Conservation (phyloP, 441 rosid genomes). For the Theobroma grandiflorum region DNA sequence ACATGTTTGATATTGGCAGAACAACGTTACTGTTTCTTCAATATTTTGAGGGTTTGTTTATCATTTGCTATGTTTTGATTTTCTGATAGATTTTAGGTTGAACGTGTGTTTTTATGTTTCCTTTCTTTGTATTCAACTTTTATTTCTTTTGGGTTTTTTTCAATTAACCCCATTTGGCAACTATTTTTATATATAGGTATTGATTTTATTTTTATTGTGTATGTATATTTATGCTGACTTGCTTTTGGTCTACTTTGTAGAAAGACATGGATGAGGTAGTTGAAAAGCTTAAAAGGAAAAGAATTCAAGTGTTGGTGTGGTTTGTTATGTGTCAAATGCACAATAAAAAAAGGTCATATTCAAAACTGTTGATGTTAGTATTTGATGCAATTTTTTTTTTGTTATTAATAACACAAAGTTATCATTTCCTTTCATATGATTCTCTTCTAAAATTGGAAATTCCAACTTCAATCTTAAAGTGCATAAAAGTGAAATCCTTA, state of each 20-base stretch:
- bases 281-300: slow-evolving; percentile 64
- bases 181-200: not conserved
- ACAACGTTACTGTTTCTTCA: no score
- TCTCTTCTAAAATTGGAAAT: not conserved
- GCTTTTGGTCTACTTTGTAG: slow-evolving; percentile 41
- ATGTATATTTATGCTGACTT: no score
- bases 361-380: slow-evolving; percentile 43
- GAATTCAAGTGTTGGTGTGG: slow-evolving; percentile 74
- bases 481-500: no score
- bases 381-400: not conserved
- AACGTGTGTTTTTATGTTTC: no score
- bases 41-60: no score
- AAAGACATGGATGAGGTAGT: slow-evolving; percentile 86
- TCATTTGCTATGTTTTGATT: no score
- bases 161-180: no score
- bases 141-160: no score
- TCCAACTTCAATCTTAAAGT: no score
- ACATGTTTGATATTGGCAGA: no score
- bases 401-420: not conserved
- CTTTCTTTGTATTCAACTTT: no score
- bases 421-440: not conserved
- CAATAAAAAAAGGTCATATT: slow-evolving; percentile 81
- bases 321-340: slow-evolving; percentile 85
- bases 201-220: not conserved
- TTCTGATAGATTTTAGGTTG: no score